Base-by-base conservation (phyloP, 2,329 filamentous ascomycete species). In the Alternaria hordeiaustralica region DNA sequence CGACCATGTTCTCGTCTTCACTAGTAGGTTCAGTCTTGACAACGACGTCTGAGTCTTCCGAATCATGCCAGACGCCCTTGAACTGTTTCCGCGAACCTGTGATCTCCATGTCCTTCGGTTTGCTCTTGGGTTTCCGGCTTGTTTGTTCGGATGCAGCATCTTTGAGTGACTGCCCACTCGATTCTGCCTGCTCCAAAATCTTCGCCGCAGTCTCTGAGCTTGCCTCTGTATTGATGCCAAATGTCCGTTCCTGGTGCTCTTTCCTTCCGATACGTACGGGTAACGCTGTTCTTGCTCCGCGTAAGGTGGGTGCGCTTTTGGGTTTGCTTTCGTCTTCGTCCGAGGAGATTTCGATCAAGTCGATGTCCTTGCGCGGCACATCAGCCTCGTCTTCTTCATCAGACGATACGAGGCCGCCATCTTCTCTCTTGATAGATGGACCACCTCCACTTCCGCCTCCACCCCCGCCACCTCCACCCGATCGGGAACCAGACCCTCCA, bases 331-430 rank as follows among this genome's bases (percentile, higher is more conserved):
- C 78, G 49, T 84, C 82, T 28, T 87, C 86, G 60, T 88, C 84
- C 53, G 84, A 87, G 12, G 86, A 83, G 12, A 89, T 84, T 65
- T 88, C 85, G 46, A 87, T 87, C n/a, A 83, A 76, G 66, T 90
- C 87, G 59, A 90, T 87, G 65, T 87, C 84, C 57, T 84, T 79
- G 56, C 84, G 81, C 44, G 82, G 80, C n/a, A 78, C 69, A 15
- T 72, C 66, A 12, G 68, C 66, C 28, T 85, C 86, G 58, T 83
- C 80, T 36, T 87, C 85, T 51, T 85, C 84, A 33, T 83, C 84
- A 23, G 83, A 84, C 11, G 83, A 83, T 7, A 82, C 79, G 58
- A 83, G 79, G 18, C 79, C 82, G 10, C 80, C 80, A 59, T 82
- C 70, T 63, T 79, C 70, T 41, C 69, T 69, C 54, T 75, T 75